Base-by-base conservation (phyloP, 2,329 filamentous ascomycete species). In the Gremmenia infestans region DNA sequence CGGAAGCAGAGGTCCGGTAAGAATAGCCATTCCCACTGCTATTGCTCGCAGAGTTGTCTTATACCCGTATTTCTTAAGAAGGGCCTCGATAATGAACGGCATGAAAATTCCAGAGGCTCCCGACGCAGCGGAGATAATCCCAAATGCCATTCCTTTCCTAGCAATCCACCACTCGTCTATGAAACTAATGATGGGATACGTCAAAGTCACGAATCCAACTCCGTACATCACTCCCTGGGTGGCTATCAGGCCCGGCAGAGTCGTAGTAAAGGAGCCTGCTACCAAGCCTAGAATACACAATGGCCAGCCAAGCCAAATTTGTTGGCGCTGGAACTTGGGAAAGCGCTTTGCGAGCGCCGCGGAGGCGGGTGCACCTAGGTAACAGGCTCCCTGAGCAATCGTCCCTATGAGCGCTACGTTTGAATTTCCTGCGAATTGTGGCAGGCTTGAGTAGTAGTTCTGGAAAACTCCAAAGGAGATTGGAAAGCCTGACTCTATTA, bases 391-490 rank as follows among this genome's bases (percentile, higher is more conserved):
- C n/a, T 67, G 64, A 2, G 64, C 60, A 15, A 60, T 52, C 2
- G 85, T 88, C 0, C 86, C 86, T 53, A 89, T 82, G 14, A 83
- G 74, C 32, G 85, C 78, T 50, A 88, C 82, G 45, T 77, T 73
- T 28, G 76, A 73, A 37, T 53, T 57, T 12, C 45, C 76, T 3
- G 72, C 71, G 54, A 89, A 89, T 1, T 81, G 79, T 4, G 76
- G 76, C 56, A 85, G 76, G 1, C 74, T 78, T 37, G 75, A 79
- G 68, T 89, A 89, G 69, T 87, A 86, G 51, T 85, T 78, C 62
- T 89, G 85, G 65, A 90, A 89, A 23, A 90, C 78, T 45, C 86
- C 87, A 67, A 85, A 90, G 0, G 83, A 78, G 54, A 85, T 84
- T 0, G 84, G 81, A 55, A 89, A 88, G 2, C 85, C 85, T 87